These are phyloP conservation scores for Schizosaccharomyces cryophilus DNA, from an alignment of 805 yeast genomes.

Conservation along the genomic window DNA sequence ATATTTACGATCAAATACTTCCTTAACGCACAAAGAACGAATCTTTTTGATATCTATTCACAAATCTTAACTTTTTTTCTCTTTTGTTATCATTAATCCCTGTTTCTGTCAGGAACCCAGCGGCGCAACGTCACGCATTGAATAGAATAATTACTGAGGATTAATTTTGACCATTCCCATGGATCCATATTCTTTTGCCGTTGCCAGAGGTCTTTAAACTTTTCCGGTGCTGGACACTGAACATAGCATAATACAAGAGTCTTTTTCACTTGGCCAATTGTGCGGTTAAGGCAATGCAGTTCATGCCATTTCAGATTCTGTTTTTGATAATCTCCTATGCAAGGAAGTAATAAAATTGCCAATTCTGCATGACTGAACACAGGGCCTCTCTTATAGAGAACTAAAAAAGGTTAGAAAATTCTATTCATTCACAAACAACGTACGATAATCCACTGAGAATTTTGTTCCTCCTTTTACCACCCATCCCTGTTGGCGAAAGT, in stretches of 20 bases:
- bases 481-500: slow-evolving; percentile 79
- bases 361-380: slow-evolving; percentile 88
- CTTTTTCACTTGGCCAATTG: slow-evolving; percentile 69
- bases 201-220: background rate
- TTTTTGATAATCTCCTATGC: slow-evolving; percentile 11
- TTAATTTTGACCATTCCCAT: background rate
- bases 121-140: background rate
- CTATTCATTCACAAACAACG: background rate
- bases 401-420: background rate
- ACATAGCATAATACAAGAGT: slow-evolving; percentile 47
- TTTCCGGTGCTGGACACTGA: slow-evolving; percentile 19
- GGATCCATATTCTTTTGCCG: background rate
- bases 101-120: slow-evolving; percentile 4
- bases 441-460: slow-evolving; percentile 56
- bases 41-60: too few species aligned
- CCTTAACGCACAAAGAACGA: background rate
- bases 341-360: slow-evolving; percentile 31
- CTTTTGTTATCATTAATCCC: background rate
- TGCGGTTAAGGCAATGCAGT: slow-evolving; percentile 48
- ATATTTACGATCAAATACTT: background rate
- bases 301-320: slow-evolving; percentile 26
- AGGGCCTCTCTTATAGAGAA: slow-evolving; percentile 75
- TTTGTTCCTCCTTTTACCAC: slow-evolving; percentile 79
- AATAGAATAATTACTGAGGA: background rate
- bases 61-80: background rate